Conservation (phyloP, 139 green algal species). For the Picocystis salinarum region DNA sequence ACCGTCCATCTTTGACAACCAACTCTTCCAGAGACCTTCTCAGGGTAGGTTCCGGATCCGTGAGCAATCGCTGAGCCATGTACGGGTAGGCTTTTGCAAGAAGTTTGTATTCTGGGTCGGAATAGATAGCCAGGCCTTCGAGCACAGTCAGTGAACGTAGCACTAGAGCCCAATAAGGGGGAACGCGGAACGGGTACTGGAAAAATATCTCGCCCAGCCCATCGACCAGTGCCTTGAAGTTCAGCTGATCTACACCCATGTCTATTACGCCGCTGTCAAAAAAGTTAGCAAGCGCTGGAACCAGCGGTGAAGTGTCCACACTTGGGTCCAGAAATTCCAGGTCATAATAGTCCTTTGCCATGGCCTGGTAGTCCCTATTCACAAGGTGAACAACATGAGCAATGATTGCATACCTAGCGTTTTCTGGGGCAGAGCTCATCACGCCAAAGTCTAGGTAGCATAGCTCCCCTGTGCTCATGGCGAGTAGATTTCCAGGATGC, state of each 20-base stretch:
- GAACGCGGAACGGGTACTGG: slow-evolving; percentile 61
- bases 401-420: slow-evolving; percentile 76
- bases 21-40: slow-evolving; percentile 10
- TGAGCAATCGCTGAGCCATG: slow-evolving; percentile 81
- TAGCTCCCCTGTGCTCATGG: slow-evolving; percentile 55
- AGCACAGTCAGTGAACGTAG: slow-evolving; percentile 84
- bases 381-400: slow-evolving; percentile 90
- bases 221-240: slow-evolving; percentile 88
- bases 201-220: slow-evolving; percentile 86
- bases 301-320: slow-evolving; percentile 88
- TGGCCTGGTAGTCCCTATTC: slow-evolving; percentile 66
- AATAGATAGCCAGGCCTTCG: slow-evolving; percentile 54
- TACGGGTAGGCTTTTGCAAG: slow-evolving; percentile 87
- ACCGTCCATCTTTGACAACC: slow-evolving; percentile 12
- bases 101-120: slow-evolving; percentile 54
- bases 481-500: slow-evolving; percentile 74
- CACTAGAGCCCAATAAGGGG: slow-evolving; percentile 91
- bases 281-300: slow-evolving; percentile 72
- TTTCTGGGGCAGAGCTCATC: slow-evolving; percentile 70
- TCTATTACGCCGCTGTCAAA: slow-evolving; percentile 85
- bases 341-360: slow-evolving; percentile 83
- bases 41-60: slow-evolving; percentile 51
- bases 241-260: slow-evolving; percentile 48
- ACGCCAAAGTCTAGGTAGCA: slow-evolving; percentile 87
- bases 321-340: slow-evolving; percentile 66